Conservation (phyloP, 2,329 filamentous ascomycete species). For the Periconia macrospinosa region DNA sequence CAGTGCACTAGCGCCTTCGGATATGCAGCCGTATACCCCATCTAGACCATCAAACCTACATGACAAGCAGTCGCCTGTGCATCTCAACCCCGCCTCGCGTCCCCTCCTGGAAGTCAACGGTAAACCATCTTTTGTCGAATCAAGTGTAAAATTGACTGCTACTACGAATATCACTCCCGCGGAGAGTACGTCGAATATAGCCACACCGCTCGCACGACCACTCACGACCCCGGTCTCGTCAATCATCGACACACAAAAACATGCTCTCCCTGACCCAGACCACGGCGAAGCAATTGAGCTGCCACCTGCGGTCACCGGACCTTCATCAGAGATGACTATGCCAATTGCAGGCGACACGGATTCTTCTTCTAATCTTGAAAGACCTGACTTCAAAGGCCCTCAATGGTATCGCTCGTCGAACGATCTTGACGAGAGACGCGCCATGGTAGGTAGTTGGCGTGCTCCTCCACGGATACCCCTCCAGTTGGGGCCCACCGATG, state of each 20-base stretch:
- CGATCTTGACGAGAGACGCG: conserved; percentile 42
- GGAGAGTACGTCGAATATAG: conserved; percentile 59
- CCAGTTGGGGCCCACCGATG: conserved; percentile 50
- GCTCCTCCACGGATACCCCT: conserved; percentile 53
- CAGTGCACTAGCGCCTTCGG: conserved; percentile 9
- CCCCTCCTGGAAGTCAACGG: conserved; percentile 36
- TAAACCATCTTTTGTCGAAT: conserved; percentile 28
- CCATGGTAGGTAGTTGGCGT: conserved; percentile 50
- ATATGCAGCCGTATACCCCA: conserved; percentile 9
- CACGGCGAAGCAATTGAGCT: conserved; percentile 40
- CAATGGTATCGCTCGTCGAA: conserved; percentile 38
- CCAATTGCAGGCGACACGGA: conserved; percentile 8
- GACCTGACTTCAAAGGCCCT: conserved; percentile 28
- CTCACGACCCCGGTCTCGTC: conserved; percentile 13
- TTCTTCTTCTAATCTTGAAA: conserved; percentile 13
- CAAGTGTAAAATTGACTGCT: not conserved
- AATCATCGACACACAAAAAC: conserved; percentile 6
- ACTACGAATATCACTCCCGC: conserved; percentile 17
- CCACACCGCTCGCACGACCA: conserved; percentile 58
- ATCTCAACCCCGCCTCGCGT: conserved; percentile 35
- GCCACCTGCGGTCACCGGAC: conserved; percentile 37
- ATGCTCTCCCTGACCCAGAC: conserved; percentile 39
- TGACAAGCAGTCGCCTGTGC: conserved; percentile 20
- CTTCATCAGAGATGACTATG: conserved; percentile 11
- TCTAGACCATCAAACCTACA: conserved; percentile 22